Conservation (phyloP, 345 rosid genomes). For the Camelina hispida region DNA sequence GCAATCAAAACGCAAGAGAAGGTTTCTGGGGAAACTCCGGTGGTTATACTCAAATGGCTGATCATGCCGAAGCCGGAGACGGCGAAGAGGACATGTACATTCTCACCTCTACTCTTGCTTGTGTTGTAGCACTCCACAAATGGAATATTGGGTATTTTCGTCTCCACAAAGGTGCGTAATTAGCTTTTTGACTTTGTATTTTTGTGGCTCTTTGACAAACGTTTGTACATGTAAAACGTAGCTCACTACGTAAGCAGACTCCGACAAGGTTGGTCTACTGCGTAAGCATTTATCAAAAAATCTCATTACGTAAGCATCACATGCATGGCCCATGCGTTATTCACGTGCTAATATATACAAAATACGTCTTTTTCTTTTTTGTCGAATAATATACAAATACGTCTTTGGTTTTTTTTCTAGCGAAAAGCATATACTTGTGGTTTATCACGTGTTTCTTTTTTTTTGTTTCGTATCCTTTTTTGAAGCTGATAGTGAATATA, state of each 20-base stretch:
- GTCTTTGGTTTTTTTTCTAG: not conserved
- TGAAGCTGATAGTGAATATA: too few relatives aligned
- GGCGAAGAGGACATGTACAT: conserved; percentile 24
- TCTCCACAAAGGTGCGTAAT: conserved; percentile 50
- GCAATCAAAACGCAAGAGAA: conserved; percentile 50
- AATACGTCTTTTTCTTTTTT: too few relatives aligned
- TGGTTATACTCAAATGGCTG: conserved; percentile 32
- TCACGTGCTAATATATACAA: conserved; percentile 8
- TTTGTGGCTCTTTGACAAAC: not conserved
- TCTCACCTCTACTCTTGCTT: conserved; percentile 58
- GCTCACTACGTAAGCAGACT: not conserved
- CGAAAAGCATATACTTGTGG: not conserved
- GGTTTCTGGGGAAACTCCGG: conserved; percentile 63
- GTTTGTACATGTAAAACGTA: not conserved
- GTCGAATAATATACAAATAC: not conserved
- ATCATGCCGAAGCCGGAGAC: conserved; percentile 39
- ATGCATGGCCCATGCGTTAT: conserved; percentile 23
- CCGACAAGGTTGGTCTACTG: not conserved
- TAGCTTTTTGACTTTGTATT: not conserved
- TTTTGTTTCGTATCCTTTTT: too few relatives aligned
- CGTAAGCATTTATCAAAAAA: not conserved
- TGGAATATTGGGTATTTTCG: conserved; percentile 48
- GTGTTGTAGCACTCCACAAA: conserved; percentile 56
- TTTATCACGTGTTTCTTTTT: too few relatives aligned
- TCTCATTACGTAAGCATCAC: not conserved